phyloP scores from a whole-genome alignment of 495 filamentous ascomycete genomes.

The Aspergillus indologenus region DNA sequence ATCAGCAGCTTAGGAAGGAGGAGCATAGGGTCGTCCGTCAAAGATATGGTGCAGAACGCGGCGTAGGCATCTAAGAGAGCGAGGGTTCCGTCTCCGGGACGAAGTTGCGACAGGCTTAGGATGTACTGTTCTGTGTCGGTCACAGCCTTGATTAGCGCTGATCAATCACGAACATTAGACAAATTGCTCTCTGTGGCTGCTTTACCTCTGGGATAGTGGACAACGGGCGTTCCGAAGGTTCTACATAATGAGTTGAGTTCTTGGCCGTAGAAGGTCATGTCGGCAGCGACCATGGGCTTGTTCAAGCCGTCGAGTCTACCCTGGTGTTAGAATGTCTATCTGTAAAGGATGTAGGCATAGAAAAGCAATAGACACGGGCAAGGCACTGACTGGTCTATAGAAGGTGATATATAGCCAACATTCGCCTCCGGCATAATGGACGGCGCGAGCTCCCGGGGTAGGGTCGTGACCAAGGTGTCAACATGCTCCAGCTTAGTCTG shows the following conservation, averaged over 20 bases:
- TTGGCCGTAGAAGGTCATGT: conserved; percentile 62
- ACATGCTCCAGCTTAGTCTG: conserved; percentile 11
- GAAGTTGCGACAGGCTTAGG: conserved; percentile 10
- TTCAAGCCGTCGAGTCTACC: conserved; percentile 66
- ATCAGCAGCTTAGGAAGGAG: conserved; percentile 67
- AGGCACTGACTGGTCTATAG: conserved; percentile 10
- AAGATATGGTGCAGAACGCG: conserved; percentile 13
- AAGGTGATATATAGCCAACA: conserved; percentile 5
- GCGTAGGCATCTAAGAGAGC: conserved; percentile 9
- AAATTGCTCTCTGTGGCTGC: too few species aligned
- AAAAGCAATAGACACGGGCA: neutral
- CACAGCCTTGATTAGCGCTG: too few species aligned
- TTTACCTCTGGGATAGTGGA: conserved; percentile 53
- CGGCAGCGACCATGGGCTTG: conserved; percentile 61
- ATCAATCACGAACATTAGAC: too few species aligned
- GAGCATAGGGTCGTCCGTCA: conserved; percentile 61
- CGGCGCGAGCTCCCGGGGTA: conserved; percentile 2
- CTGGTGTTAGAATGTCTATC: neutral
- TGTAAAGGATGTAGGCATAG: neutral
- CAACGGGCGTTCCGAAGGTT: conserved; percentile 40
- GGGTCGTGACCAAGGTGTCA: conserved; percentile 7
- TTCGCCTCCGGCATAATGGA: conserved; percentile 5
- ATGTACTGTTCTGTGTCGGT: conserved; percentile 10
- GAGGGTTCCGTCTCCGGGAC: conserved; percentile 8
- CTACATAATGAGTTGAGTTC: conserved; percentile 57